phyloP scores from a whole-genome alignment of 2,329 filamentous ascomycete genomes.

The Fusarium sp. region DNA sequence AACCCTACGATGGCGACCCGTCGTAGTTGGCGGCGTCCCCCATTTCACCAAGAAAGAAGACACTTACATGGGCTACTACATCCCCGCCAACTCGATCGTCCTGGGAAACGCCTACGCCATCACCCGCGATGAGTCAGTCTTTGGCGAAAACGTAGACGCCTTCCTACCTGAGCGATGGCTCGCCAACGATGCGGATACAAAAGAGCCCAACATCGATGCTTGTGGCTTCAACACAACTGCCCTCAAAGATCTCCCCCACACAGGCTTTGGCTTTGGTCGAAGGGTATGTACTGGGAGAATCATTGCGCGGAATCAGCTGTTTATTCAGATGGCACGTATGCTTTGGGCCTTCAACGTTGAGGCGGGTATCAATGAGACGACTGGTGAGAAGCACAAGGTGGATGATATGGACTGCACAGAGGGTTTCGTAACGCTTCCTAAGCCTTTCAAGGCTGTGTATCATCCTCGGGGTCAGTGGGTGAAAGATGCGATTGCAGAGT shows the following conservation, averaged over 20 bases:
- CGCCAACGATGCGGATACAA: slow-evolving; percentile 9
- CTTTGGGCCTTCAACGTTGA: slow-evolving; percentile 62
- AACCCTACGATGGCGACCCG: slow-evolving; percentile 57
- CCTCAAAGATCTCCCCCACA: slow-evolving; percentile 44
- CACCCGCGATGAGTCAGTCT: slow-evolving; percentile 49
- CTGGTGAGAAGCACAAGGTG: slow-evolving; percentile 30
- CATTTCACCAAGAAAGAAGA: slow-evolving; percentile 50
- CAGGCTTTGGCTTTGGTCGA: slow-evolving; percentile 61
- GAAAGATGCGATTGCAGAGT: slow-evolving; percentile 22
- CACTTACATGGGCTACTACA: slow-evolving; percentile 51
- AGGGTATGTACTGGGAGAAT: slow-evolving; percentile 56
- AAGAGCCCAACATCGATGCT: slow-evolving; percentile 3
- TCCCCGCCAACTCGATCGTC: slow-evolving; percentile 56
- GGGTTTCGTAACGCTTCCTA: slow-evolving; percentile 42
- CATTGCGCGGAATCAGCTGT: slow-evolving; percentile 60
- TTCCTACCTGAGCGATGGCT: slow-evolving; percentile 51
- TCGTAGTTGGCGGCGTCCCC: slow-evolving; percentile 50
- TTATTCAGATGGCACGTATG: slow-evolving; percentile 52
- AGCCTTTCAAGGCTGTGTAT: slow-evolving; percentile 43
- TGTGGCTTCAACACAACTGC: slow-evolving; percentile 11
- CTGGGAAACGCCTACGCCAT: slow-evolving; percentile 56
- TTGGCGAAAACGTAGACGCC: slow-evolving; percentile 50
- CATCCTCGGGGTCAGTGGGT: slow-evolving; percentile 44
- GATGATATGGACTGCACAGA: slow-evolving; percentile 40
- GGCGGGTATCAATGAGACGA: slow-evolving; percentile 29